Evolutionary conservation across 1,284 basidiomycete genomes (phyloP), one percentile per base, ranked within the genome.

Genomic region (Cryptococcus amylolentus): DNA sequence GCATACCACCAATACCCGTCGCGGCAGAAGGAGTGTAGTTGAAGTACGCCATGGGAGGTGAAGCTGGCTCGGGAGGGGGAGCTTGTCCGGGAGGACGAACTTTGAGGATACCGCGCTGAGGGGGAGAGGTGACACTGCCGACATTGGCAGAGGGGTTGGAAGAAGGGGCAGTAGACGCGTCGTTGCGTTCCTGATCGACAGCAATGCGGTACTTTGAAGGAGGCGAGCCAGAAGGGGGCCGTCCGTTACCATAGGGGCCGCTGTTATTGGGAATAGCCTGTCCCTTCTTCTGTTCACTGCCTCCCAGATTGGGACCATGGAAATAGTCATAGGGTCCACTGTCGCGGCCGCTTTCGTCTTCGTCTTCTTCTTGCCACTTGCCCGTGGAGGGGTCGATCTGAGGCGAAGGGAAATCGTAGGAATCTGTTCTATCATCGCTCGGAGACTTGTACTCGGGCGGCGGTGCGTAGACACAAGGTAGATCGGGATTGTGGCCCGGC

Each of bases 381-480:
- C 72, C 63, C 69, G 73, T 62, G 65, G 67, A 39, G 42, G 59
- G 50, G 37, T 63, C 64, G 16, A 63, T 65, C n/a, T 62, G 55
- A 38, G 73, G 68, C 16, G 62, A 68, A 23, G 72, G 67, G 64
- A 76, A 75, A 55, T 75, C 73, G 54, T 65, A 72, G 1, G 51
- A 49, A 20, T 56, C 52, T 38, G 52, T 40, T 39, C 58, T 52
- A 38, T 60, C 57, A 26, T 54, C 42, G 26, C 64, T 50, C 4
- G 70, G 67, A 27, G 72, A 71, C 40, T 64, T 57, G 73, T 77
- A 76, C 49, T 74, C 75, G 40, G 65, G 57, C 18, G 86, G 83
- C 0, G 88, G 88, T 20, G 85, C 84, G 71, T 91, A 92, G 4
- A 90, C 86, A 60, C 91, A 81, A 18, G 78, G 77, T 3, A 82